phyloP scores from a whole-genome alignment of 2,329 filamentous ascomycete species.

The Penicillium sp. region DNA sequence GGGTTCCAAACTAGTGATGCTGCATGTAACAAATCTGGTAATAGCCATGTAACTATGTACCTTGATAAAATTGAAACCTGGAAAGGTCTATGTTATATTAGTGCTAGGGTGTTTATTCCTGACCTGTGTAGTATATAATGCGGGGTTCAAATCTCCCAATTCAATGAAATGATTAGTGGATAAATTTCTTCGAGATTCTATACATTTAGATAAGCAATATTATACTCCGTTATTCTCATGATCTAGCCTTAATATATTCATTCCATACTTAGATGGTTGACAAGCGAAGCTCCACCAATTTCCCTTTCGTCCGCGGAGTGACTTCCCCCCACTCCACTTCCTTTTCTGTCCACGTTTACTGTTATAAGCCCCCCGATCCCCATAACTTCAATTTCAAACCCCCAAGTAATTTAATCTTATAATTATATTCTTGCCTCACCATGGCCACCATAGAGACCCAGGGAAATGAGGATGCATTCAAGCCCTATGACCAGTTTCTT shows the following conservation, averaged over 20 bases:
- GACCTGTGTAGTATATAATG: neutral
- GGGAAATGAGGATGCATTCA: slow-evolving; percentile 13
- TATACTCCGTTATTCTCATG: neutral
- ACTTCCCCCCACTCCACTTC: slow-evolving; percentile 9
- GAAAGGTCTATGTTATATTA: too few relatives aligned
- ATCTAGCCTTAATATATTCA: neutral
- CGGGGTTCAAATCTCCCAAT: neutral
- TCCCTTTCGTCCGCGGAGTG: slow-evolving; percentile 18
- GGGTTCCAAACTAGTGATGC: too few relatives aligned
- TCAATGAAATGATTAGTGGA: slow-evolving; percentile 1
- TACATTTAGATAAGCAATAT: neutral
- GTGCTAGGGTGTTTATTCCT: neutral
- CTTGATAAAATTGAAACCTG: too few relatives aligned
- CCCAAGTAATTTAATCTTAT: neutral
- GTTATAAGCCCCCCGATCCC: neutral
- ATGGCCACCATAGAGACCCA: neutral
- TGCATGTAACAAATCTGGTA: too few relatives aligned
- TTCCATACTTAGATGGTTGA: neutral
- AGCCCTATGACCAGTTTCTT: slow-evolving; percentile 69
- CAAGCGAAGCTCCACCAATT: slow-evolving; percentile 10
- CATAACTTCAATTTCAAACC: neutral
- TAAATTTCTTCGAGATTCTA: neutral
- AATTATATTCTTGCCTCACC: neutral
- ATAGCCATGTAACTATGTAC: too few relatives aligned
- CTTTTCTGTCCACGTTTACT: neutral